A percentile compares a stretch with the other conserved stretches of the same genome.
Evolutionary conservation across 345 rosid genomes (phyloP).

Genomic region (Salix brachista): DNA sequence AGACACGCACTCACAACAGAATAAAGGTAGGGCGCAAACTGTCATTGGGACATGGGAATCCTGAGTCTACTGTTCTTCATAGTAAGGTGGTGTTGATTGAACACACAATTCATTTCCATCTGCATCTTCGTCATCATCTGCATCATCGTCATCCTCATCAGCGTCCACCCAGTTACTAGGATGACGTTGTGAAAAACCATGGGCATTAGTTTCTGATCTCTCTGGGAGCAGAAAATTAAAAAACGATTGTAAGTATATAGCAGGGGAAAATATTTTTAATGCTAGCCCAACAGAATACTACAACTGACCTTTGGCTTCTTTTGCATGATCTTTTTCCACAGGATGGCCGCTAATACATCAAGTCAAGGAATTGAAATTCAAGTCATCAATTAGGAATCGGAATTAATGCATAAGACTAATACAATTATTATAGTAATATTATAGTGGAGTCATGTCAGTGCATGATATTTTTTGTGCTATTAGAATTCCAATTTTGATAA

Average conservation of each 20-base stretch:
- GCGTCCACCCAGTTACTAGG: slow-evolving; percentile 90
- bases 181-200: slow-evolving; percentile 60
- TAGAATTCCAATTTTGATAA: no score
- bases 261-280: background rate
- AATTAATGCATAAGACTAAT: background rate
- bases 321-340: slow-evolving; percentile 26
- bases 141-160: slow-evolving; percentile 50
- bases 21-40: slow-evolving; percentile 5
- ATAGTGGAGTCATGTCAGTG: no score
- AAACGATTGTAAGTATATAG: slow-evolving; percentile 8
- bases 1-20: slow-evolving; percentile 12
- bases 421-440: background rate
- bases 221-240: slow-evolving; percentile 36
- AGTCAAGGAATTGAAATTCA: slow-evolving; percentile 25
- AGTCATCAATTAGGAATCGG: background rate
- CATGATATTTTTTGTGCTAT: no score
- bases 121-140: no score
- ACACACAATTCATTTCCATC: slow-evolving; percentile 53
- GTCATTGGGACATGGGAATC: slow-evolving; percentile 4
- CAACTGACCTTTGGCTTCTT: slow-evolving; percentile 38
- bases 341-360: slow-evolving; percentile 15
- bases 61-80: slow-evolving; percentile 39
- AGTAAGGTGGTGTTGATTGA: slow-evolving; percentile 79
- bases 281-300: background rate
- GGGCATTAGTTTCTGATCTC: slow-evolving; percentile 39